Percentiles rank a stretch among this genome's conserved stretches.
phyloP scores from a whole-genome alignment of 129 eudicot genomes.

The Helichrysum umbraculigerum region DNA sequence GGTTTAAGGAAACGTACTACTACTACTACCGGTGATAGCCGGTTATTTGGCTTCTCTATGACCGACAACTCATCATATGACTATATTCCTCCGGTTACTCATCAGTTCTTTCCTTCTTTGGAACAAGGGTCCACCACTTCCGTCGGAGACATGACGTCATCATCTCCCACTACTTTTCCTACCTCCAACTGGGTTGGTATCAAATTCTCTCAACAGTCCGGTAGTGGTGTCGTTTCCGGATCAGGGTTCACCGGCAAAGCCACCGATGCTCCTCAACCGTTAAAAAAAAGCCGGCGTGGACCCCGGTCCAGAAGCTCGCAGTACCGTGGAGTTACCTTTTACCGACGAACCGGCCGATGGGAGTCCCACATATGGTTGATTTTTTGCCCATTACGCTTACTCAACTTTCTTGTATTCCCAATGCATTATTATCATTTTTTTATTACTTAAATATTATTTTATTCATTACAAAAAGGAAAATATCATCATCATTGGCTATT shows the following conservation, averaged over 20 bases:
- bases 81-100: slow-evolving; percentile 57
- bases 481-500: neutral
- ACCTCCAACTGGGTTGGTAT: slow-evolving; percentile 72
- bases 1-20: slow-evolving; percentile 27
- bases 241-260: neutral
- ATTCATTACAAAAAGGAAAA: neutral
- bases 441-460: neutral
- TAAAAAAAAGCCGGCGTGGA: slow-evolving; percentile 88
- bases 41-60: slow-evolving; percentile 55
- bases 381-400: slow-evolving; percentile 3
- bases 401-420: slow-evolving; percentile 18
- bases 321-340: slow-evolving; percentile 91
- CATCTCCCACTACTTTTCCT: slow-evolving; percentile 33
- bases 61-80: slow-evolving; percentile 27
- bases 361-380: slow-evolving; percentile 88
- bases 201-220: slow-evolving; percentile 48
- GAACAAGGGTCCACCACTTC: slow-evolving; percentile 33
- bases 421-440: neutral
- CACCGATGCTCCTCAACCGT: slow-evolving; percentile 41
- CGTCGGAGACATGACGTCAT: slow-evolving; percentile 17
- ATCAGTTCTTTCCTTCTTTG: slow-evolving; percentile 73
- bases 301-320: slow-evolving; percentile 93
- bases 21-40: slow-evolving; percentile 27
- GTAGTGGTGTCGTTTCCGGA: slow-evolving; percentile 5
- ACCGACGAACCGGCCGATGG: slow-evolving; percentile 98